Evolutionary conservation across 208 protist genomes (phyloP), one percentile per base, ranked within the genome.

Genomic region (Histomonas meleagridis): DNA sequence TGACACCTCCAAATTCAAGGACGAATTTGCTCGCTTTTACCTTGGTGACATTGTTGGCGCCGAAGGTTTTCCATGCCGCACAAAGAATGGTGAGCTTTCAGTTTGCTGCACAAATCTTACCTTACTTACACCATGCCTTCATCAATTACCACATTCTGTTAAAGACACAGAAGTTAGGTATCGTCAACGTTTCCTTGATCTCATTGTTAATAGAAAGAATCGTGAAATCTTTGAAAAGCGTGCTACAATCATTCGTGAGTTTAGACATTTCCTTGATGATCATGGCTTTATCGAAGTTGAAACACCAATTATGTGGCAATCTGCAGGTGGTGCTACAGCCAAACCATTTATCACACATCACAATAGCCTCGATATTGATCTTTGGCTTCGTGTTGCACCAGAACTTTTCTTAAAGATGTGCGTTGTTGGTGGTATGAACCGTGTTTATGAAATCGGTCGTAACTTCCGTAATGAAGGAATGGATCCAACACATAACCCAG

Each of bases 361-460:
- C 95, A 99, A 99, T 94, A 97, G 99, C 69, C 96, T 99, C 32
- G 96, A 98, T 93, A 95, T 98, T 92, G 95, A 97, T 51, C 96
- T 99, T 93, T 99, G 96, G 93, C 97, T 99, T 94, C 95, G 98
- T 72, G 98, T 99, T 92, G 98, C 98, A 28, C 99, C 99, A 62
- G 98, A 99, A 95, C 95, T 99, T 40, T 99, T 98, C 95, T 95
- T 99, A 46, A 99, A 99, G 94, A 96, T 97, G 95, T 96, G 99
- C 1, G 95, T 99, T 53, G 96, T 99, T 21, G 99, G 98, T 53
- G 98, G 99, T 32, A 94, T 99, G 81, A 98, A 99, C 94, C 95
- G 98, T 72, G 99, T 99, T 16, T 99, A 99, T 94, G 98, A 99
- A 94, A 97, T 99, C 78, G 98, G 98, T 91, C 97, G 97, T 38